Evolutionary conservation across 352 stramenopile species (phyloP).

Genomic region (Globisporangium acanthophoron): DNA sequence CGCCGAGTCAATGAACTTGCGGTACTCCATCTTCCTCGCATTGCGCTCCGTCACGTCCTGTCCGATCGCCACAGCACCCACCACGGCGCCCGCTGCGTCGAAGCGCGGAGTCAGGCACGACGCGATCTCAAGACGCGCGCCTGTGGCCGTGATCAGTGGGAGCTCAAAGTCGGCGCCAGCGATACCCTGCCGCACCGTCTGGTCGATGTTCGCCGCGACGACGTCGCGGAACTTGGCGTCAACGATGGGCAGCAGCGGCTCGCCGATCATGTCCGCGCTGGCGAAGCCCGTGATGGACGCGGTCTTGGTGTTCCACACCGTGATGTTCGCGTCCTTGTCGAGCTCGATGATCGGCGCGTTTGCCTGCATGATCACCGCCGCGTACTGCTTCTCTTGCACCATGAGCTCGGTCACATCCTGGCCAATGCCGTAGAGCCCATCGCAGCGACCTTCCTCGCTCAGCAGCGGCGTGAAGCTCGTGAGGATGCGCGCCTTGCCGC

Average conservation of each 20-base stretch:
- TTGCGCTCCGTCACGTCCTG: slow-evolving; percentile 82
- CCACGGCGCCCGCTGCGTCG: slow-evolving; percentile 68
- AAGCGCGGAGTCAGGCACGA: slow-evolving; percentile 57
- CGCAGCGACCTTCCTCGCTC: slow-evolving; percentile 27
- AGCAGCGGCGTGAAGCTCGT: slow-evolving; percentile 52
- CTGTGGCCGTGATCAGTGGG: slow-evolving; percentile 38
- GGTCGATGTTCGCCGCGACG: slow-evolving; percentile 44
- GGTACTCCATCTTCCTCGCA: slow-evolving; percentile 64
- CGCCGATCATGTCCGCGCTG: slow-evolving; percentile 32
- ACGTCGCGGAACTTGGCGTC: slow-evolving; percentile 41
- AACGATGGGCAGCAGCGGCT: slow-evolving; percentile 28
- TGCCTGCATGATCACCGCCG: slow-evolving; percentile 58
- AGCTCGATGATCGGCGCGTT: slow-evolving; percentile 78
- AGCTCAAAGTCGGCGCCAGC: slow-evolving; percentile 49
- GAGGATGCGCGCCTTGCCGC: slow-evolving; percentile 38
- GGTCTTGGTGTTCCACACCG: slow-evolving; percentile 58
- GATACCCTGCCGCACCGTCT: slow-evolving; percentile 33
- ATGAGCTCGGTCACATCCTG: slow-evolving; percentile 49
- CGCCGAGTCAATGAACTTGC: slow-evolving; percentile 83
- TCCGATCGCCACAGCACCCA: slow-evolving; percentile 84
- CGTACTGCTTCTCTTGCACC: slow-evolving; percentile 44
- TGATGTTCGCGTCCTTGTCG: slow-evolving; percentile 55
- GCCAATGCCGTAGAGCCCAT: slow-evolving; percentile 55
- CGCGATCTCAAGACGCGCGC: slow-evolving; percentile 47
- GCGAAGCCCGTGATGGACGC: slow-evolving; percentile 22